phyloP scores from a whole-genome alignment of 2,329 filamentous ascomycete species.

The Aspergillus brunneoviolaceus region DNA sequence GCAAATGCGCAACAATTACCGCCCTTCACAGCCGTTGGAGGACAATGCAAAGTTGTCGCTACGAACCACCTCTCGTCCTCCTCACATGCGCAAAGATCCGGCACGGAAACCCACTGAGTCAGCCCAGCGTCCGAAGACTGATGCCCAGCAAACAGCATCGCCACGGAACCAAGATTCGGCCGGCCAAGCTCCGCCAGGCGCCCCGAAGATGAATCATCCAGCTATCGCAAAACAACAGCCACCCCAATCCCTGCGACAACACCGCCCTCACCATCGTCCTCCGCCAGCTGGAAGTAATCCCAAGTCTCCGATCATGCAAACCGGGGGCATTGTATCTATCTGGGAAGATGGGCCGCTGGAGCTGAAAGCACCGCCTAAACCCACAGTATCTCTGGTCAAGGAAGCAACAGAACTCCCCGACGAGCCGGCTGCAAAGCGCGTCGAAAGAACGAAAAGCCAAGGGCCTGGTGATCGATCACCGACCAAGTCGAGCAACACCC shows the following conservation, averaged over 20 bases:
- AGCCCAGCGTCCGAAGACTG: not conserved
- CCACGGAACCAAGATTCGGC: not conserved
- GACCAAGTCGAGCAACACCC: conserved; percentile 15
- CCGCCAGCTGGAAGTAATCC: conserved; percentile 12
- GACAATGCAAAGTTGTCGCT: conserved; percentile 11
- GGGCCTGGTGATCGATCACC: conserved; percentile 15
- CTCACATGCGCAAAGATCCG: conserved; percentile 18
- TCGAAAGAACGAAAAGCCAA: conserved; percentile 1
- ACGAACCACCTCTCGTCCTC: conserved; percentile 13
- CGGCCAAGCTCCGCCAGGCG: not conserved
- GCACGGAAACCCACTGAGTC: conserved; percentile 24
- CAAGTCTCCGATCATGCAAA: conserved; percentile 16
- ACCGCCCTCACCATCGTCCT: conserved; percentile 3
- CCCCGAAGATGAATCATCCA: not conserved
- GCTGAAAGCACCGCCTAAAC: conserved; percentile 12
- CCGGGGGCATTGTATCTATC: conserved; percentile 35
- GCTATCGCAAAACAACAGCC: not conserved
- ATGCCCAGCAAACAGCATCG: not conserved
- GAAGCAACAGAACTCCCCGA: conserved; percentile 15
- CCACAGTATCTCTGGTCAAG: conserved; percentile 18
- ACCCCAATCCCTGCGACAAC: not conserved
- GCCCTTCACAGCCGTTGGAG: conserved; percentile 17
- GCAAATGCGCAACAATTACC: conserved; percentile 23
- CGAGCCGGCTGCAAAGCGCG: conserved; percentile 4
- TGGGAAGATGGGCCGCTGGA: conserved; percentile 38